phyloP scores from a whole-genome alignment of 768 basidiomycete species.

The Steccherinum ochraceum region DNA sequence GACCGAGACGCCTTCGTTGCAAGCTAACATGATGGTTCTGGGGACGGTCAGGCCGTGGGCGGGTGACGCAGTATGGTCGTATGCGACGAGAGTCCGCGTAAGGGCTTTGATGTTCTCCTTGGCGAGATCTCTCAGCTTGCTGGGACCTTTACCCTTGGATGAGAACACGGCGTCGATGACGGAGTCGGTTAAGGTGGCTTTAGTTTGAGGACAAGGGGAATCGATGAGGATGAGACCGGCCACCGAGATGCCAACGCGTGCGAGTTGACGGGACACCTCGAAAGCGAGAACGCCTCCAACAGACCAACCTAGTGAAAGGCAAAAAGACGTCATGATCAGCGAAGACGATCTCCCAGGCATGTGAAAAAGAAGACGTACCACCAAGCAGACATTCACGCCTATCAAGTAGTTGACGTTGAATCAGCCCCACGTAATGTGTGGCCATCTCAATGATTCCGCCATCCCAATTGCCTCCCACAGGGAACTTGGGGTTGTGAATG shows the following conservation, averaged over 20 bases:
- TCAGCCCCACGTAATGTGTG: slow-evolving; percentile 19
- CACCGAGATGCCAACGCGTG: slow-evolving; percentile 35
- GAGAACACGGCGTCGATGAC: slow-evolving; percentile 42
- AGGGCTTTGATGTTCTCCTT: slow-evolving; percentile 13
- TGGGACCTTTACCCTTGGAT: slow-evolving; percentile 23
- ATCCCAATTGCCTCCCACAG: slow-evolving; percentile 38
- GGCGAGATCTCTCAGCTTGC: slow-evolving; percentile 10
- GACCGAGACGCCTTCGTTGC: slow-evolving; percentile 31
- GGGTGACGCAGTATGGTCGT: slow-evolving; percentile 29
- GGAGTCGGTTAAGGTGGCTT: slow-evolving; percentile 43
- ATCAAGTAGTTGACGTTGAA: slow-evolving; percentile 18
- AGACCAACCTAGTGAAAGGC: slow-evolving; percentile 54
- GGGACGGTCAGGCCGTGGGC: slow-evolving; percentile 16
- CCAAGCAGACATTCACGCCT: slow-evolving; percentile 5
- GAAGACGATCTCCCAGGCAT: neutral
- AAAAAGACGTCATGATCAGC: neutral
- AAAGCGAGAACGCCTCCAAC: slow-evolving; percentile 72
- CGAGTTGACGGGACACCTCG: slow-evolving; percentile 51
- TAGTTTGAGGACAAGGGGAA: slow-evolving; percentile 50
- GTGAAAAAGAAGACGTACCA: slow-evolving; percentile 5
- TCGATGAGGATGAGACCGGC: slow-evolving; percentile 63
- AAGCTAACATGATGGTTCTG: slow-evolving; percentile 48
- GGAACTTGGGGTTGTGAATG: slow-evolving; percentile 50
- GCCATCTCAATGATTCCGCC: slow-evolving; percentile 21
- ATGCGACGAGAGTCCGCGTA: slow-evolving; percentile 38